A percentile compares a stretch with the other conserved stretches of the same genome.
These are phyloP conservation scores for Alnus rubra DNA, from an alignment of 306 rosid species.

Conservation along the genomic window DNA sequence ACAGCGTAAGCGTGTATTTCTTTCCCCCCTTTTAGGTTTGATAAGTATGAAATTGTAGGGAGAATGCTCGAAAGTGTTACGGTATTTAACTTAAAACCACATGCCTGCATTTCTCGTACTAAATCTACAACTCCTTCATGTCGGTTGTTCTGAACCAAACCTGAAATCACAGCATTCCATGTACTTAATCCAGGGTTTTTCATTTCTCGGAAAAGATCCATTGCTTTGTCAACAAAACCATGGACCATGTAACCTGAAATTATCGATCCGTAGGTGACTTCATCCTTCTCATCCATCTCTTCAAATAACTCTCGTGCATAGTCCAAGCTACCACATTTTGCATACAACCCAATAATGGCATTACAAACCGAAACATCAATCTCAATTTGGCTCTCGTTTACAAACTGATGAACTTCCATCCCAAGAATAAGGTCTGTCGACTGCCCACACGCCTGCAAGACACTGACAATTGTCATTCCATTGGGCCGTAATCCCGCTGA, in stretches of 20 bases:
- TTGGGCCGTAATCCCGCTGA: constrained; percentile 46
- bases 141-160: constrained; percentile 71
- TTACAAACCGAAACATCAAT: constrained; percentile 59
- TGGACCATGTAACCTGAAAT: constrained; percentile 75
- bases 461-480: constrained; percentile 55
- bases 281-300: constrained; percentile 72
- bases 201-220: constrained; percentile 53
- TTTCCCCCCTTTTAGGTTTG: constrained; percentile 67
- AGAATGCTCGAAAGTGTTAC: constrained; percentile 72
- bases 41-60: constrained; percentile 54
- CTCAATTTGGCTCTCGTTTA: constrained; percentile 49
- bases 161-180: constrained; percentile 83
- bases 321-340: constrained; percentile 80
- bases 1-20: constrained; percentile 78
- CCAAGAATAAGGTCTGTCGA: constrained; percentile 68
- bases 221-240: constrained; percentile 65
- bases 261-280: constrained; percentile 60
- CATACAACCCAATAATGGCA: constrained; percentile 75
- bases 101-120: constrained; percentile 54
- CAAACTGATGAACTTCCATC: constrained; percentile 56
- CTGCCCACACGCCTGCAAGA: constrained; percentile 91
- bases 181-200: constrained; percentile 46
- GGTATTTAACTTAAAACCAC: constrained; percentile 61
- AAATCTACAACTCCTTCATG: constrained; percentile 49
- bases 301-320: constrained; percentile 67